A percentile compares a stretch with the other conserved stretches of the same genome.
These are phyloP conservation scores for Mycosphaerella arachidis DNA, from an alignment of 2,329 filamentous ascomycete species.

Conservation along the genomic window DNA sequence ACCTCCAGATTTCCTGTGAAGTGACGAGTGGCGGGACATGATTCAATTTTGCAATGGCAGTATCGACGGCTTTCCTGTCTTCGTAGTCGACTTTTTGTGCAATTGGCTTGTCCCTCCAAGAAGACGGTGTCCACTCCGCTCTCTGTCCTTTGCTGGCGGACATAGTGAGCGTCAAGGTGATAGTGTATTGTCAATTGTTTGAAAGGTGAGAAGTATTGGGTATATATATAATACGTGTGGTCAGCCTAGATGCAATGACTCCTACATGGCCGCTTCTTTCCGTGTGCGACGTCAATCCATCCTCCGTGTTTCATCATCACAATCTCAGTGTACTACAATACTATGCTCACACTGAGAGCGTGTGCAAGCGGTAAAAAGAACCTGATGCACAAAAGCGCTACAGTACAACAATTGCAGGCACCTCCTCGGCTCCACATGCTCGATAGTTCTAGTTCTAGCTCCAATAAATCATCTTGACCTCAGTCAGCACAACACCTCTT, in stretches of 20 bases:
- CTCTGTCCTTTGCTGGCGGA: background rate
- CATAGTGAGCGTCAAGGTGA: slow-evolving; percentile 1
- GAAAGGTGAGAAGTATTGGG: background rate
- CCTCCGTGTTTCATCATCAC: background rate
- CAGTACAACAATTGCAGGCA: background rate
- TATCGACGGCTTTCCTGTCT: slow-evolving; percentile 55
- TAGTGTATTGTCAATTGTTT: slow-evolving; percentile 1
- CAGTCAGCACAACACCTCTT: background rate
- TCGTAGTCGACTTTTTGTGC: slow-evolving; percentile 71
- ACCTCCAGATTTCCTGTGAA: slow-evolving; percentile 70
- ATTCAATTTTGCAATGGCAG: slow-evolving; percentile 60
- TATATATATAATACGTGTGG: background rate
- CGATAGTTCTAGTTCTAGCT: background rate
- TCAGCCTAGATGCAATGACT: background rate
- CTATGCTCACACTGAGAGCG: background rate
- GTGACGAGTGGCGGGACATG: slow-evolving; percentile 74
- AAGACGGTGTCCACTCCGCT: slow-evolving; percentile 56
- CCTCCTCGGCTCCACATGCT: background rate
- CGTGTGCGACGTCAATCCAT: background rate
- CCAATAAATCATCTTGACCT: background rate
- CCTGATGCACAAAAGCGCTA: too few relatives aligned
- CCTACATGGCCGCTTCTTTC: background rate
- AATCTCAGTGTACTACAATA: background rate
- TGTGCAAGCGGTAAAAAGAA: too few relatives aligned
- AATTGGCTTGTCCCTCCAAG: slow-evolving; percentile 74